Evolutionary conservation across 805 yeast species (phyloP).

Genomic region (Ogataea philodendri): DNA sequence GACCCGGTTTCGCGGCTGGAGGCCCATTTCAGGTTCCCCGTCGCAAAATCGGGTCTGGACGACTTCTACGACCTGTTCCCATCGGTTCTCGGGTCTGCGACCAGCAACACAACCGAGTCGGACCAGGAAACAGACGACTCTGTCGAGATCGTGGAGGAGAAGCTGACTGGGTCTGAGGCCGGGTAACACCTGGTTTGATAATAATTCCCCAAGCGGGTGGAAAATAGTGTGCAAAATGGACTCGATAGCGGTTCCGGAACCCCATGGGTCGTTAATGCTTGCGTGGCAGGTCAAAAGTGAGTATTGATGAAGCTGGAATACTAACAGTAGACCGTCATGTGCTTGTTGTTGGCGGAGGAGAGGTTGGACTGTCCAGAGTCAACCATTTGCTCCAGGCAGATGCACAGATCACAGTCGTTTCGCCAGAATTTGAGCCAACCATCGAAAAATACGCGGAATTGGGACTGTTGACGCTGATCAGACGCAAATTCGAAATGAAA

Average conservation of each 20-base stretch:
- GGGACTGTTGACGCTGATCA: conserved; percentile 44
- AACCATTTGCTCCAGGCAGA: conserved; percentile 65
- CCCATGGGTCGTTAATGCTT: conserved; percentile 56
- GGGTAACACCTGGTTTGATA: too few species aligned
- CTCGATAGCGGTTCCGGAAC: conserved; percentile 27
- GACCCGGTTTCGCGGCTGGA: too few species aligned
- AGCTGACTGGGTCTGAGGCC: not conserved
- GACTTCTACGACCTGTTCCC: conserved; percentile 9
- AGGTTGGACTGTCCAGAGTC: conserved; percentile 71
- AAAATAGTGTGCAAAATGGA: conserved; percentile 4
- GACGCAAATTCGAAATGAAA: conserved; percentile 42
- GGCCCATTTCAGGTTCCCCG: too few species aligned
- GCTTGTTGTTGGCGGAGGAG: conserved; percentile 74
- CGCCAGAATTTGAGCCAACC: conserved; percentile 41
- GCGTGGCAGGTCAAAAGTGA: conserved; percentile 71
- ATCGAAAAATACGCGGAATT: conserved; percentile 33
- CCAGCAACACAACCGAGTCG: not conserved
- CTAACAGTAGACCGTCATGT: conserved; percentile 48
- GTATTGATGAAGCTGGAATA: conserved; percentile 12
- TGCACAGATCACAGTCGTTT: conserved; percentile 65
- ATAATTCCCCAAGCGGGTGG: too few species aligned
- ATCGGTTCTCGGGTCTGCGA: conserved; percentile 3
- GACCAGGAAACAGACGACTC: not conserved
- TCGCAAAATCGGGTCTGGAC: not conserved
- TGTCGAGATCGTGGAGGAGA: not conserved